These are phyloP conservation scores for Angomonas deanei DNA, from an alignment of 208 protist genomes.

Conservation along the genomic window DNA sequence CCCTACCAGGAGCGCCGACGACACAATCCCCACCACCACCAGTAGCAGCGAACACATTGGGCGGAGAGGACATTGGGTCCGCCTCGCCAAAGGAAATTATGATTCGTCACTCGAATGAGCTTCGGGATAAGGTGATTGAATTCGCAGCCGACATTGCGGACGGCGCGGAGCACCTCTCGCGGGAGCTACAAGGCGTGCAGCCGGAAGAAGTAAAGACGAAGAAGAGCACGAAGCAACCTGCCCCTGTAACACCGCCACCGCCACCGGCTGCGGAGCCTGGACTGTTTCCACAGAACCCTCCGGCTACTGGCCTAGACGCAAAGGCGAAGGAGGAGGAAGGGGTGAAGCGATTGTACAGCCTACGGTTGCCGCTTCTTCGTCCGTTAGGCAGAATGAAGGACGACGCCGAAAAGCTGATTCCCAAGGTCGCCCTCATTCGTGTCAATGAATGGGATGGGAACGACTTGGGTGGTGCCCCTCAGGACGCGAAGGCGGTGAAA, in stretches of 20 bases:
- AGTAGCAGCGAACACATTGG: neutral
- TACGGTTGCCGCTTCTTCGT: conserved; percentile 34
- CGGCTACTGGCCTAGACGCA: neutral
- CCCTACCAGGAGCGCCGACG: neutral
- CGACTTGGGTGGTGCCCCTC: conserved; percentile 43
- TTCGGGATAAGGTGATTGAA: conserved; percentile 21
- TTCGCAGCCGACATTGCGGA: conserved; percentile 18
- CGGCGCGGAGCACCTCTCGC: conserved; percentile 16
- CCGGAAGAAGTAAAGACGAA: neutral
- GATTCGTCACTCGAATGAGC: conserved; percentile 49
- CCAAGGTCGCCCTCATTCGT: conserved; percentile 32
- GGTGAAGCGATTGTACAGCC: neutral
- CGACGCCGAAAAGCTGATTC: conserved; percentile 17
- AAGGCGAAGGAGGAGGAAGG: conserved; percentile 1
- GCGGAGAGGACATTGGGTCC: neutral
- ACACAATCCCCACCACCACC: neutral
- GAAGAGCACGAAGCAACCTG: neutral
- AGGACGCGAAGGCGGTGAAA: conserved; percentile 35
- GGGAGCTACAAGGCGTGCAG: conserved; percentile 2
- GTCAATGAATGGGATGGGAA: conserved; percentile 46
- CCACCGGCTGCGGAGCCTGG: neutral
- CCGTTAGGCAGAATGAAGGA: conserved; percentile 46
- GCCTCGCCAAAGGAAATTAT: conserved; percentile 40
- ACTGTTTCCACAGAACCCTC: neutral
- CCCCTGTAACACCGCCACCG: neutral